Evolutionary conservation across 139 green algal species (phyloP), one percentile per base, ranked within the genome.

Genomic region (Bryopsis sp.): DNA sequence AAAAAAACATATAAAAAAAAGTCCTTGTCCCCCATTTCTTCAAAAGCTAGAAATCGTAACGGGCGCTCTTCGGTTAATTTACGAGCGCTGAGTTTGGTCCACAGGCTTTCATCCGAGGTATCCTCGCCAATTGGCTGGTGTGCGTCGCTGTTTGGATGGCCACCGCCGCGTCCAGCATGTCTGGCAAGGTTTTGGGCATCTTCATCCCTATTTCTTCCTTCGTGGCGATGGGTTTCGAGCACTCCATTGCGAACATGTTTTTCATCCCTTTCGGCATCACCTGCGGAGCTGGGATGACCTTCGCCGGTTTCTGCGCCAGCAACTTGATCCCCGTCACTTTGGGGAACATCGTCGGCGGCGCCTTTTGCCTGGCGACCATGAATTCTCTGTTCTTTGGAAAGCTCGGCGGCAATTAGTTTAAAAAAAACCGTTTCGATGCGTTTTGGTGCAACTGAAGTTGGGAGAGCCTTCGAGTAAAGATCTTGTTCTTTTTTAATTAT

Each of bases 51-150:
- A n/a, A n/a, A n/a, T n/a, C n/a, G n/a, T n/a, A n/a, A n/a, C n/a
- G n/a, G n/a, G n/a, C n/a, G n/a, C n/a, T n/a, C n/a, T n/a, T n/a
- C n/a, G n/a, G n/a, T n/a, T n/a, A n/a, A n/a, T n/a, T n/a, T n/a
- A n/a, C n/a, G n/a, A n/a, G n/a, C n/a, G n/a, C n/a, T n/a, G n/a
- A n/a, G n/a, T n/a, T n/a, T n/a, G n/a, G n/a, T n/a, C n/a, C n/a
- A n/a, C n/a, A n/a, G 80, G 81, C 82, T 26, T 84, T 92, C 58
- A 29, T 84, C 8, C 76, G 84, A 7, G 86, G 75, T 71, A 84
- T 95, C 47, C 39, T 91, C 50, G 84, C 78, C 80, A 96, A 96
- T 84, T 96, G 88, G 88, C 82, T 96, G 54, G 92, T 97, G 29
- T 95, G 86, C 75, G 67, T 91, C 43, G 92, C 89, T 1, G 83